phyloP scores from a whole-genome alignment of 2,329 filamentous ascomycete genomes.

The Ascochyta koolunga region DNA sequence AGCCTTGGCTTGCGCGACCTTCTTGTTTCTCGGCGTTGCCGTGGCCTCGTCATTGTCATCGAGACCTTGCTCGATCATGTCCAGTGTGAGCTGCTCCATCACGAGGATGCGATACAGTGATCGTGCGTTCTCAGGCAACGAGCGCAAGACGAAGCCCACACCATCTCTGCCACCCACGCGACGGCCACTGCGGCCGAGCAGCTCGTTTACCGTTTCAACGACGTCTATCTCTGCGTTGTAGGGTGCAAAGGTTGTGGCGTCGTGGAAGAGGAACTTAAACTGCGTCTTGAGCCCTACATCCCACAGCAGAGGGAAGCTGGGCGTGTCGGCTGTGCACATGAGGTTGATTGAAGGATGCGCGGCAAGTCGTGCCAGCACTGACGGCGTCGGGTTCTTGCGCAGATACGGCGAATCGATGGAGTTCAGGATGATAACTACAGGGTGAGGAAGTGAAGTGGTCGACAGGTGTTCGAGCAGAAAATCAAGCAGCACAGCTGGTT shows the following conservation, averaged over 20 bases:
- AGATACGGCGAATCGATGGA: constrained; percentile 83
- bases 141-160: constrained; percentile 87
- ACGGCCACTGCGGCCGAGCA: constrained; percentile 80
- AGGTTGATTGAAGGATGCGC: constrained; percentile 74
- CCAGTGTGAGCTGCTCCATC: constrained; percentile 77
- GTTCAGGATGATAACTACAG: constrained; percentile 76
- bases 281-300: constrained; percentile 82
- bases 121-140: constrained; percentile 88
- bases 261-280: constrained; percentile 89
- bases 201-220: constrained; percentile 87
- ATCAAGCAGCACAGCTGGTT: constrained; percentile 72
- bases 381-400: constrained; percentile 72
- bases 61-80: constrained; percentile 55
- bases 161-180: constrained; percentile 88
- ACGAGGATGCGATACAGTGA: constrained; percentile 85
- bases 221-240: constrained; percentile 78
- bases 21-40: constrained; percentile 31
- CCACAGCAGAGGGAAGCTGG: constrained; percentile 87
- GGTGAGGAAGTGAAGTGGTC: constrained; percentile 39
- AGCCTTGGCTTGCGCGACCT: constrained; percentile 32
- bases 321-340: constrained; percentile 83
- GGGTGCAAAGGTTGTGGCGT: constrained; percentile 86
- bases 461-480: constrained; percentile 68
- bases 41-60: constrained; percentile 29
- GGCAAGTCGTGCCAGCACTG: constrained; percentile 76